These are phyloP conservation scores for Mortierella alpina DNA, from an alignment of 192 early-diverging fungal species.

Conservation along the genomic window DNA sequence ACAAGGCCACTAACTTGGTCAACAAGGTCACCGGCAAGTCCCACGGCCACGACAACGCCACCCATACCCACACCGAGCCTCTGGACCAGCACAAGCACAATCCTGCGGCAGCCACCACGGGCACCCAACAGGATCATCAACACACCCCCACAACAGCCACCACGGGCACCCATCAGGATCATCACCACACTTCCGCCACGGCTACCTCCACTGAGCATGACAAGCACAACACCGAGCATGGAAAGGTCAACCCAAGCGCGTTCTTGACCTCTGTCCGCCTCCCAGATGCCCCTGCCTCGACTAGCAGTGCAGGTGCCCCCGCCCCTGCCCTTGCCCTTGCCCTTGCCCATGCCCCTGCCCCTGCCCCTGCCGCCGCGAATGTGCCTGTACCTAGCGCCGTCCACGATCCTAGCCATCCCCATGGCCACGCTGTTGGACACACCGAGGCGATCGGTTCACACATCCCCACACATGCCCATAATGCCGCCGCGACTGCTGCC, in stretches of 20 bases:
- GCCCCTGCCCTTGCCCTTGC: too few relatives aligned
- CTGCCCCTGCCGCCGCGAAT: too few relatives aligned
- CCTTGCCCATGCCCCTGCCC: too few relatives aligned
- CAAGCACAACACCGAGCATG: background rate
- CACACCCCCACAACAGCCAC: background rate
- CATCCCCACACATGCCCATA: background rate
- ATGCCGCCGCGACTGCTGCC: background rate
- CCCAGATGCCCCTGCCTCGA: background rate
- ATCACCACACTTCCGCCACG: background rate
- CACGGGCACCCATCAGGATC: background rate
- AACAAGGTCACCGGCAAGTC: slow-evolving; percentile 32
- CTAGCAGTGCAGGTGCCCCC: too few relatives aligned
- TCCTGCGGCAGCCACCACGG: background rate
- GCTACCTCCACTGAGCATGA: background rate
- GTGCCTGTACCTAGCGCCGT: background rate
- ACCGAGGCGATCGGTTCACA: too few relatives aligned
- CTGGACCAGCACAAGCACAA: background rate
- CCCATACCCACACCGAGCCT: background rate
- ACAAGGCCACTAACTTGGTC: slow-evolving; percentile 34
- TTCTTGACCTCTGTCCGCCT: slow-evolving; percentile 5
- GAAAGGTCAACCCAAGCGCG: slow-evolving; percentile 4
- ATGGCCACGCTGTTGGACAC: too few relatives aligned
- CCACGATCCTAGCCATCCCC: slow-evolving; percentile 3
- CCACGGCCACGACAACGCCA: background rate
- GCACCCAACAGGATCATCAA: too few relatives aligned